Percentiles rank a stretch among this genome's conserved stretches.
phyloP scores from a whole-genome alignment of 2,329 filamentous ascomycete genomes.

The Penicillium glabrum region DNA sequence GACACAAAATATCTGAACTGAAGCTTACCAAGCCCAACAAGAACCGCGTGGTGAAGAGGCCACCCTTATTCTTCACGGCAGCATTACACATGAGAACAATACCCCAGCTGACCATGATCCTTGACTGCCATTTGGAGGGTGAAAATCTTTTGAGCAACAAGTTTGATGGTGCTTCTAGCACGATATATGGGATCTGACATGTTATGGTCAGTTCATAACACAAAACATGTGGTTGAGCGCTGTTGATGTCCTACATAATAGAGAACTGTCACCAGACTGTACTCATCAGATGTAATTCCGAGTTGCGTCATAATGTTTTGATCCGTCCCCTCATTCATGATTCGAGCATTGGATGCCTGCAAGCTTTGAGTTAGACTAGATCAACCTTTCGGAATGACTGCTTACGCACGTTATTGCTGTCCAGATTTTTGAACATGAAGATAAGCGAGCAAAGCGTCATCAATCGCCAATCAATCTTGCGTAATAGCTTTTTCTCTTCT shows the following conservation, averaged over 20 bases:
- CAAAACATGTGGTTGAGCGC: background rate
- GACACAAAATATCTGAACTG: no score
- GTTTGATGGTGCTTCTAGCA: conserved; percentile 27
- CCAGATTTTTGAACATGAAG: conserved; percentile 32
- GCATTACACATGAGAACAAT: conserved; percentile 38
- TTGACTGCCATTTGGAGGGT: conserved; percentile 31
- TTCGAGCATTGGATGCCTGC: conserved; percentile 31
- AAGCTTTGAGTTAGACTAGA: conserved; percentile 8
- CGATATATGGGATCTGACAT: conserved; percentile 24
- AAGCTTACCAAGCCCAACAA: conserved; percentile 38
- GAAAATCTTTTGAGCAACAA: conserved; percentile 31
- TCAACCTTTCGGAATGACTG: background rate
- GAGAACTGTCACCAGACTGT: conserved; percentile 34
- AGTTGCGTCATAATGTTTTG: conserved; percentile 29
- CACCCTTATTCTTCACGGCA: conserved; percentile 39
- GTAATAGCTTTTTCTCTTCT: conserved; percentile 48
- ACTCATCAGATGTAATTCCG: conserved; percentile 30
- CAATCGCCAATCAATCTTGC: conserved; percentile 45
- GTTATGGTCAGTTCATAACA: background rate
- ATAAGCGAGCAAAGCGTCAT: conserved; percentile 42
- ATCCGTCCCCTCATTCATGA: conserved; percentile 36
- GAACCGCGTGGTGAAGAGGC: conserved; percentile 42
- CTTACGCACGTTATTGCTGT: conserved; percentile 29
- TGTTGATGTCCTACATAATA: conserved; percentile 33
- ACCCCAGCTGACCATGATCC: conserved; percentile 31